Evolutionary conservation across 805 yeast species (phyloP).

Genomic region (Candida golubevii): DNA sequence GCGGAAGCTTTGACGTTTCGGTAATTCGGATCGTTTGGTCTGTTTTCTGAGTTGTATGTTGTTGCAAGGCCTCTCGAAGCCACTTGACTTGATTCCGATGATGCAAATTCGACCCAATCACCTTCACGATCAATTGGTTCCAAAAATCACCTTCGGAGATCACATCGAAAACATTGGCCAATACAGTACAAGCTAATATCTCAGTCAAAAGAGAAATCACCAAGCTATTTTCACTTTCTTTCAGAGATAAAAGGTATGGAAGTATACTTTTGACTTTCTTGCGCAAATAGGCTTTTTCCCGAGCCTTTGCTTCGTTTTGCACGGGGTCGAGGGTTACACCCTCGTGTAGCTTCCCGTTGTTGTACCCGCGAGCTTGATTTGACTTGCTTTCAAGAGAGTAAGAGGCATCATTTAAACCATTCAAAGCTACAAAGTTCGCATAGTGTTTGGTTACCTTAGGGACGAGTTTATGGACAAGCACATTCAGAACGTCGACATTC

Average conservation of each 20-base stretch:
- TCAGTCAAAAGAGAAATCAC: constrained; percentile 55
- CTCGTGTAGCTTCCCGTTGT: constrained; percentile 54
- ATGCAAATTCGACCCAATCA: constrained; percentile 59
- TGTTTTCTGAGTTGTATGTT: constrained; percentile 42
- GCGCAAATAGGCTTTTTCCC: constrained; percentile 48
- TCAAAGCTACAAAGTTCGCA: constrained; percentile 35
- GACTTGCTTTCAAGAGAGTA: constrained; percentile 34
- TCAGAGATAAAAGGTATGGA: constrained; percentile 45
- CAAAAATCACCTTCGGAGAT: constrained; percentile 71
- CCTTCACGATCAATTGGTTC: constrained; percentile 58
- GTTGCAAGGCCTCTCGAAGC: constrained; percentile 63
- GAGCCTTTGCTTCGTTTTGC: constrained; percentile 26
- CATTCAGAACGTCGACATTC: constrained; percentile 48
- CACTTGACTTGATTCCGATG: constrained; percentile 73
- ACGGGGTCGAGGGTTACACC: constrained; percentile 42
- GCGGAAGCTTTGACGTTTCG: constrained; percentile 1
- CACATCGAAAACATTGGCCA: constrained; percentile 51
- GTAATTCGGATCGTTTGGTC: neutral
- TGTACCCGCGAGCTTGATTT: constrained; percentile 41
- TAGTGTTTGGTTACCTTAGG: constrained; percentile 70
- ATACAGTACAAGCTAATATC: constrained; percentile 47
- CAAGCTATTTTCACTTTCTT: constrained; percentile 46
- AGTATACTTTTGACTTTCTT: constrained; percentile 38
- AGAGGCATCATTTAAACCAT: constrained; percentile 18
- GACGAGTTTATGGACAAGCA: constrained; percentile 53